phyloP scores from a whole-genome alignment of 2,329 filamentous ascomycete genomes.

The Sarocladium oryzae region DNA sequence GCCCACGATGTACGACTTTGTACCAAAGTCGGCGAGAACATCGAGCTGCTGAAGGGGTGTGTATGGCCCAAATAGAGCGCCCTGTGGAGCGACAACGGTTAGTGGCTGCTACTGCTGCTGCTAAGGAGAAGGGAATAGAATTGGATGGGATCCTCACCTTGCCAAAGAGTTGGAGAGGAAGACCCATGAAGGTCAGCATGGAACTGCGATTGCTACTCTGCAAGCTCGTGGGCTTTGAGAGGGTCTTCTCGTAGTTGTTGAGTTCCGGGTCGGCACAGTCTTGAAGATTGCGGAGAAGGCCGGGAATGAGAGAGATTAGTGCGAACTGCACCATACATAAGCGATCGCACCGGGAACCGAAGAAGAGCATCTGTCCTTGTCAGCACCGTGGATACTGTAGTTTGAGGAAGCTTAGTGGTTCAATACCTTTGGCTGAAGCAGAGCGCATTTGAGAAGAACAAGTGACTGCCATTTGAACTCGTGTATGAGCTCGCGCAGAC shows the following conservation, averaged over 20 bases:
- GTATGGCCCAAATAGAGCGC: conserved; percentile 92
- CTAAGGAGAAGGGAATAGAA: not conserved
- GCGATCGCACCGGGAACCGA: conserved; percentile 90
- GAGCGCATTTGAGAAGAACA: conserved; percentile 85
- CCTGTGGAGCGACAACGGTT: conserved; percentile 38
- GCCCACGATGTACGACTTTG: conserved; percentile 95
- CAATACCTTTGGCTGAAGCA: conserved; percentile 88
- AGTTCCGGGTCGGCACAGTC: conserved; percentile 94
- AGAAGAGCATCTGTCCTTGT: conserved; percentile 83
- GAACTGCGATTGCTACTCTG: conserved; percentile 89
- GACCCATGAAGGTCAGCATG: conserved; percentile 85
- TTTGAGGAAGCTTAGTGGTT: not conserved
- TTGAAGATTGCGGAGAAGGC: conserved; percentile 82
- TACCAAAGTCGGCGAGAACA: conserved; percentile 84
- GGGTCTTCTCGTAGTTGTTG: conserved; percentile 69
- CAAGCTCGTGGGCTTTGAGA: conserved; percentile 74
- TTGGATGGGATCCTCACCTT: conserved; percentile 47
- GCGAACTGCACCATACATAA: conserved; percentile 99
- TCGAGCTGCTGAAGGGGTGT: conserved; percentile 95
- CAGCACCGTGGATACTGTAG: not conserved
- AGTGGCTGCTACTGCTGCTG: too few relatives aligned
- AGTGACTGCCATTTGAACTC: conserved; percentile 94
- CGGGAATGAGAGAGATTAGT: conserved; percentile 88
- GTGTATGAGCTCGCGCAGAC: conserved; percentile 82
- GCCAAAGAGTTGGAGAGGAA: conserved; percentile 91